These are phyloP conservation scores for Cladosporium oxysporum DNA, from an alignment of 2,329 filamentous ascomycete species.

Conservation along the genomic window DNA sequence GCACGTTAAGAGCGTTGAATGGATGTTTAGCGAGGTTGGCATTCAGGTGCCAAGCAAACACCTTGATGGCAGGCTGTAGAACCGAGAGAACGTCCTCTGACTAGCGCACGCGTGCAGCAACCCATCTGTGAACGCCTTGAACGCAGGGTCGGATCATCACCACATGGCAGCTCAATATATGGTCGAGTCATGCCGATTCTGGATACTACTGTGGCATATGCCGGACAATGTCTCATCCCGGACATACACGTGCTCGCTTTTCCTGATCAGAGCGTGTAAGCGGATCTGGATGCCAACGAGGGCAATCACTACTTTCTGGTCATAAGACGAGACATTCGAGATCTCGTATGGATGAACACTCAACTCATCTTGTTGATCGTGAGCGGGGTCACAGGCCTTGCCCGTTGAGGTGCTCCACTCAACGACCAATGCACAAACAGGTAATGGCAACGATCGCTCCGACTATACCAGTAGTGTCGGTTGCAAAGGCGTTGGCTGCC, in stretches of 20 bases:
- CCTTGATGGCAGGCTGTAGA: slow-evolving; percentile 13
- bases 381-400: background rate
- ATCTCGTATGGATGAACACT: background rate
- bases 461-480: background rate
- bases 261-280: background rate
- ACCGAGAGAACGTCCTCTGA: background rate
- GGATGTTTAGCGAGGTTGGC: slow-evolving; percentile 3
- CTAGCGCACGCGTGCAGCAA: background rate
- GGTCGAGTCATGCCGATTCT: background rate
- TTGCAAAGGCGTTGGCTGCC: background rate
- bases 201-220: background rate
- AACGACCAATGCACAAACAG: background rate
- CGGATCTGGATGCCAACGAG: background rate
- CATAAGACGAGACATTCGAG: background rate
- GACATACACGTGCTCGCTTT: background rate
- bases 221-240: background rate
- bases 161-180: background rate
- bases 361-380: background rate
- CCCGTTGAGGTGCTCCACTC: background rate
- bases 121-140: background rate
- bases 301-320: background rate
- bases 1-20: slow-evolving; percentile 14
- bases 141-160: background rate
- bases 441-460: background rate
- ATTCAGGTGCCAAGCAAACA: slow-evolving; percentile 10